Conservation (phyloP, 2,329 filamentous ascomycete genomes). For the Scedosporium apiospermum region DNA sequence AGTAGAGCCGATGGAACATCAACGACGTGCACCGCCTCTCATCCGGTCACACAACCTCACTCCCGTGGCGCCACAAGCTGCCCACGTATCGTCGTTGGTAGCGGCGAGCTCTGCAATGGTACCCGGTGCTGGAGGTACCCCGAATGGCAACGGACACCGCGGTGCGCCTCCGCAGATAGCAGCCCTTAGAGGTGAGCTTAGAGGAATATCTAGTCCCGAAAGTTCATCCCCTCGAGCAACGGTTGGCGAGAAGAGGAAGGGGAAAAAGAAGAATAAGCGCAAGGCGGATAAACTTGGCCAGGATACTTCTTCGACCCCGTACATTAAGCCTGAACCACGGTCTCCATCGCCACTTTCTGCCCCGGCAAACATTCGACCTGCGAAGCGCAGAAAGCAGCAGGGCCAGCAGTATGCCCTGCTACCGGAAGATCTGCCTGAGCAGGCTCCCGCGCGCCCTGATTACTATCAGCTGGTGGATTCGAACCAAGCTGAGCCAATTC, state of each 20-base stretch:
- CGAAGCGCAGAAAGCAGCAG: conserved; percentile 47
- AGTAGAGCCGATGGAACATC: background rate
- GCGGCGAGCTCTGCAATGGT: conserved; percentile 15
- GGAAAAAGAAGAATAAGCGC: conserved; percentile 42
- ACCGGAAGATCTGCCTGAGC: background rate
- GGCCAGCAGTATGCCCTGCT: conserved; percentile 15
- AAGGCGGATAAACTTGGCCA: conserved; percentile 39
- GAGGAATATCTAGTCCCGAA: conserved; percentile 45
- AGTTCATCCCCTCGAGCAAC: conserved; percentile 45
- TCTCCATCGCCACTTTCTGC: conserved; percentile 51
- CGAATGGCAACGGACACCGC: conserved; percentile 9
- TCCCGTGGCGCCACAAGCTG: conserved; percentile 65
- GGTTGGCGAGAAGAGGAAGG: conserved; percentile 37
- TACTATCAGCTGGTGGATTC: conserved; percentile 1
- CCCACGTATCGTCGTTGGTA: conserved; percentile 54
- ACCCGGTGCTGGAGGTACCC: conserved; percentile 11
- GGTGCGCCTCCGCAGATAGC: conserved; percentile 42
- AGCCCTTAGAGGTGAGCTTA: conserved; percentile 42
- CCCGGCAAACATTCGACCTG: conserved; percentile 42
- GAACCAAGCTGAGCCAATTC: background rate
- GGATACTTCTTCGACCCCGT: conserved; percentile 37
- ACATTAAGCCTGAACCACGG: conserved; percentile 56
- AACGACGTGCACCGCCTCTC: conserved; percentile 44
- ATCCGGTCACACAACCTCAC: conserved; percentile 65
- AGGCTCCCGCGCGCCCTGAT: conserved; percentile 1